Conservation (phyloP, 73 alveolate genomes). For the Symbiodinium pilosum region DNA sequence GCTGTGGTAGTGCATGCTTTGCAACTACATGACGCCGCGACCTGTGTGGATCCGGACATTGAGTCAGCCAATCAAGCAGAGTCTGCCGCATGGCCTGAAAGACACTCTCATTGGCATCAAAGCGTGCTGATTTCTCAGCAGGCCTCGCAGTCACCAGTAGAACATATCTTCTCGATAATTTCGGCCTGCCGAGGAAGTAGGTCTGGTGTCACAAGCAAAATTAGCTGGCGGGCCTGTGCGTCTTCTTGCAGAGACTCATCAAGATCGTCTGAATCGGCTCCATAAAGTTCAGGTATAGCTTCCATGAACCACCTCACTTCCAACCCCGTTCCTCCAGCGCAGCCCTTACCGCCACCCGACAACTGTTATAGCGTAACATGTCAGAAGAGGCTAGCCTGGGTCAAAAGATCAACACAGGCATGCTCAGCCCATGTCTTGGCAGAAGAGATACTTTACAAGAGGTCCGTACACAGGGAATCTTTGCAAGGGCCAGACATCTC, state of each 20-base stretch:
- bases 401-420: not conserved
- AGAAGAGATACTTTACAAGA: not conserved
- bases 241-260: conserved; percentile 76
- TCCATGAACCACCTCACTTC: conserved; percentile 78
- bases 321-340: not conserved
- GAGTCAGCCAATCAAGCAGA: conserved; percentile 64
- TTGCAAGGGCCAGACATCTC: conserved; percentile 56
- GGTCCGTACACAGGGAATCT: too few relatives aligned
- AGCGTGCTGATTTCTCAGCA: not conserved
- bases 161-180: conserved; percentile 67
- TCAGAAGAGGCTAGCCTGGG: not conserved
- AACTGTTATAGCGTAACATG: not conserved
- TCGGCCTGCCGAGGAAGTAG: conserved; percentile 36
- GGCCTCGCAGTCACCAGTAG: conserved; percentile 74
- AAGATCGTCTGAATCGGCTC: conserved; percentile 84
- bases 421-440: not conserved
- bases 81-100: conserved; percentile 71
- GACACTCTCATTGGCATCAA: not conserved
- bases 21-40: too few relatives aligned
- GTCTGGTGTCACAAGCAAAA: not conserved
- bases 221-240: conserved; percentile 53
- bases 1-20: too few relatives aligned
- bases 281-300: conserved; percentile 64
- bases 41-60: conserved; percentile 86
- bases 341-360: not conserved